Conservation (phyloP, 192 early-diverging fungal genomes). For the Coemansia sp. region DNA sequence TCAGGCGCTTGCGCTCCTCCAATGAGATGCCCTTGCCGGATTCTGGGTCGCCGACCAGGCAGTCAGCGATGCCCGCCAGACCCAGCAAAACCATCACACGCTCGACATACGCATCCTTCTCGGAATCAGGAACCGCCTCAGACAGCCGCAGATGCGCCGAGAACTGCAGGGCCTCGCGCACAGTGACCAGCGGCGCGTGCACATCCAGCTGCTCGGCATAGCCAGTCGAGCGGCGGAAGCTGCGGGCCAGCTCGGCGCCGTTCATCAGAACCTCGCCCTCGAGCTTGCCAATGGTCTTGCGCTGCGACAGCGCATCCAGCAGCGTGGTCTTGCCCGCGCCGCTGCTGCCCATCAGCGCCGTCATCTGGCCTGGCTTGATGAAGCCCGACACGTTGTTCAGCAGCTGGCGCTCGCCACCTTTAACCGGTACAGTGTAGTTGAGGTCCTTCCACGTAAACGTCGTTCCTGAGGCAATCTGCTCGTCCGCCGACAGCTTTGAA, state of each 20-base stretch:
- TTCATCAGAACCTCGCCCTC: slow-evolving; percentile 73
- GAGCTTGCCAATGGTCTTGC: slow-evolving; percentile 68
- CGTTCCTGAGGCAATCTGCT: slow-evolving; percentile 54
- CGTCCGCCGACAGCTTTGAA: slow-evolving; percentile 14
- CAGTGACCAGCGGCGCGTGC: slow-evolving; percentile 71
- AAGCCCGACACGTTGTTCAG: slow-evolving; percentile 68
- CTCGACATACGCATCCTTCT: slow-evolving; percentile 74
- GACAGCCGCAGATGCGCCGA: slow-evolving; percentile 70
- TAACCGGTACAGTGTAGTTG: slow-evolving; percentile 57
- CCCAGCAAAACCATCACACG: slow-evolving; percentile 74
- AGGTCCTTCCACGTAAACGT: slow-evolving; percentile 67
- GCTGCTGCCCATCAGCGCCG: slow-evolving; percentile 74
- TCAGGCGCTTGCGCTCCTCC: slow-evolving; percentile 85
- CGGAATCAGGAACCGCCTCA: slow-evolving; percentile 56
- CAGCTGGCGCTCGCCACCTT: slow-evolving; percentile 55
- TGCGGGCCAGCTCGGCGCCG: slow-evolving; percentile 49
- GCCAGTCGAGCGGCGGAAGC: slow-evolving; percentile 69
- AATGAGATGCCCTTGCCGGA: slow-evolving; percentile 76
- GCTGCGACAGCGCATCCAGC: slow-evolving; percentile 68
- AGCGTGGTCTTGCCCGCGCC: slow-evolving; percentile 77
- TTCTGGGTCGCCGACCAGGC: slow-evolving; percentile 70
- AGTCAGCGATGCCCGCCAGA: slow-evolving; percentile 69
- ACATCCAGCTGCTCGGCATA: slow-evolving; percentile 88
- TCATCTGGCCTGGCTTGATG: slow-evolving; percentile 75
- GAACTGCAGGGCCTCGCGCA: slow-evolving; percentile 64